A percentile compares a stretch with the other conserved stretches of the same genome.
Conservation (phyloP, 352 stramenopile genomes). For the Elongisporangium undulatum region DNA sequence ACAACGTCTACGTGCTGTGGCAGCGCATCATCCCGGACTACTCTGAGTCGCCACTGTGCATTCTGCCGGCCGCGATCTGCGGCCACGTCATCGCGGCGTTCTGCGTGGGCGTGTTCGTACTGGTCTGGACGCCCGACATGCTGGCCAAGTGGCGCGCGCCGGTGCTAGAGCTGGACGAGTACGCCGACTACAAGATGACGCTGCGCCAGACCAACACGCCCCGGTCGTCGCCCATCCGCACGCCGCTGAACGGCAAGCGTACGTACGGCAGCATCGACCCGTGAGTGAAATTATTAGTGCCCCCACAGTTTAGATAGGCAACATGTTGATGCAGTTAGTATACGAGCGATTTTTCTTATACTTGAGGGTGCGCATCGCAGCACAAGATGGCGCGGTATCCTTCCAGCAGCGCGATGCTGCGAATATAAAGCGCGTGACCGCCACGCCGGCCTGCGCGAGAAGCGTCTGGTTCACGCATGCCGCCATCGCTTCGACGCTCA, state of each 20-base stretch:
- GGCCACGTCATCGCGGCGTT: conserved; percentile 80
- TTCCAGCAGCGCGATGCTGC: too few relatives aligned
- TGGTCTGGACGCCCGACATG: conserved; percentile 80
- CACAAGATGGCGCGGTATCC: too few relatives aligned
- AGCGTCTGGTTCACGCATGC: too few relatives aligned
- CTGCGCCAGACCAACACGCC: conserved; percentile 74
- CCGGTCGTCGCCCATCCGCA: conserved; percentile 48
- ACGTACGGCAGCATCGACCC: conserved; percentile 40
- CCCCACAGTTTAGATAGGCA: neutral
- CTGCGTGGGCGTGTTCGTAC: conserved; percentile 78
- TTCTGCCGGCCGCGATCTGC: conserved; percentile 58
- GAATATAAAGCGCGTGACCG: too few relatives aligned
- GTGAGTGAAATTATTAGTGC: conserved; percentile 3
- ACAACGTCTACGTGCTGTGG: conserved; percentile 81
- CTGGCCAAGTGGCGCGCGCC: conserved; percentile 68
- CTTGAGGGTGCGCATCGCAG: too few relatives aligned
- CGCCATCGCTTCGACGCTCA: too few relatives aligned
- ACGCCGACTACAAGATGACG: conserved; percentile 73
- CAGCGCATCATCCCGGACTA: conserved; percentile 53
- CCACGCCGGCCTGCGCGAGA: too few relatives aligned
- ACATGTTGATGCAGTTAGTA: neutral
- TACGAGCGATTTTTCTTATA: neutral
- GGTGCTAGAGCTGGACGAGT: conserved; percentile 67
- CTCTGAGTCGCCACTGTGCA: conserved; percentile 40
- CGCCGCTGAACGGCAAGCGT: conserved; percentile 14